Evolutionary conservation across 352 stramenopile genomes (phyloP), one percentile per base, ranked within the genome.

Genomic region (Globisporangium uncinulatum): DNA sequence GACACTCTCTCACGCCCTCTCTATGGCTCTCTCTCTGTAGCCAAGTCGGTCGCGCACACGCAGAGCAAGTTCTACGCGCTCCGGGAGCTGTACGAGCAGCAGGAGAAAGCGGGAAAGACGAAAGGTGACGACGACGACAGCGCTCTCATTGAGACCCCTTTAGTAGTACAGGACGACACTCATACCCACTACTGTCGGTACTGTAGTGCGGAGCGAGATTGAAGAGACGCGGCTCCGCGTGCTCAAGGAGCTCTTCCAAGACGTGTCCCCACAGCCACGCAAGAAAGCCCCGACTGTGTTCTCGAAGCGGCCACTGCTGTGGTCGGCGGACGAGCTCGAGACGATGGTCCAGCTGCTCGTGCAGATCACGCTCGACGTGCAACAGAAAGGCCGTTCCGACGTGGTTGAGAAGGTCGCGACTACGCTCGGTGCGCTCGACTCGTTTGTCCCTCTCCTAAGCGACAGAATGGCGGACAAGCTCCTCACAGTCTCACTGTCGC

Each of bases 51-150:
- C 15, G 67, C 64, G 6, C 76, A 93, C 24, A 73, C 77, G 4
- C 75, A 71, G 39, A 71, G 47, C 56, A 93, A 93, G 63, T 91
- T 93, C 49, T 89, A 90, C 55, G 63, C 76, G 41, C 63, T 89
- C 24, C 76, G 78, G 9, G 76, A 89, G 1, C 61, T 92, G 31
- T 88, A 82, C 57, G n/a, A 87, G 5, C 70, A 63, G 3, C 74
- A 87, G 42, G 73, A 75, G 17, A 65, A 69, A n/a, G 19, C 49
- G 15, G 20, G 13, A 32, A 53, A 20, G 19, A 52, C 24, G 5
- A 31, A 43, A 17, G 31, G 59, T 65, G 39, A 29, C 43, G 57
- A 36, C 10, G 39, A 29, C 43, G 57, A 36, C 10, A 9, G 14
- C 39, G 13, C 14, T 1, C 11, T 39, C 8, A 39, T 44, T n/a